Percentiles rank a stretch among this genome's conserved stretches.
Conservation (phyloP, 805 yeast species). For the Saccharomycopsis sp. region DNA sequence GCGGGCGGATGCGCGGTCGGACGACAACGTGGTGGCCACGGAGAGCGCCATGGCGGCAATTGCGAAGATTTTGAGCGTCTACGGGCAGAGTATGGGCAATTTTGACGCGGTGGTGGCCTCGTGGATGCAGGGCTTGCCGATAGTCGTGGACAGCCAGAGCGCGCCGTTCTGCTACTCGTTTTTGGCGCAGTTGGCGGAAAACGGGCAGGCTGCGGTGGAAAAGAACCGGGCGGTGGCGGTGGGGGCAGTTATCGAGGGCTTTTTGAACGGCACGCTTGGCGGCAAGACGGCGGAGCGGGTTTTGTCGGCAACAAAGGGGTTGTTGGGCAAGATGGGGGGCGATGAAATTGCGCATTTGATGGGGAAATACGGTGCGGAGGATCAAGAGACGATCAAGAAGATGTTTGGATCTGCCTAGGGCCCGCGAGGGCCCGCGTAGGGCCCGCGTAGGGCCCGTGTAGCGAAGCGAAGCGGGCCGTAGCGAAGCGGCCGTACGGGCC, state of each 20-base stretch:
- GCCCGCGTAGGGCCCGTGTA: too few species aligned
- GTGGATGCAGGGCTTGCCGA: constrained; percentile 82
- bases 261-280: constrained; percentile 55
- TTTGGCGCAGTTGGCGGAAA: constrained; percentile 62
- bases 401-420: constrained; percentile 39
- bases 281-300: constrained; percentile 68
- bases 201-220: constrained; percentile 52
- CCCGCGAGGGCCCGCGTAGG: neutral
- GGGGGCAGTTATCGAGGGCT: constrained; percentile 66
- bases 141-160: constrained; percentile 78
- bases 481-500: too few species aligned
- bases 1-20: constrained; percentile 78
- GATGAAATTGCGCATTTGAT: constrained; percentile 59
- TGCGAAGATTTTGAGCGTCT: constrained; percentile 71
- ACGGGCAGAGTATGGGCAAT: constrained; percentile 52
- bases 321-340: constrained; percentile 61
- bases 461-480: too few species aligned
- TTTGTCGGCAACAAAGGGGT: constrained; percentile 54
- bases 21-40: constrained; percentile 78
- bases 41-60: constrained; percentile 80
- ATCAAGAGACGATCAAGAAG: constrained; percentile 52
- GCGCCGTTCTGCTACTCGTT: constrained; percentile 80
- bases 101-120: constrained; percentile 54
- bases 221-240: constrained; percentile 55
- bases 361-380: constrained; percentile 54